A percentile compares a stretch with the other conserved stretches of the same genome.
These are phyloP conservation scores for Melampsora occidentalis DNA, from an alignment of 1,284 basidiomycete genomes.

Conservation along the genomic window DNA sequence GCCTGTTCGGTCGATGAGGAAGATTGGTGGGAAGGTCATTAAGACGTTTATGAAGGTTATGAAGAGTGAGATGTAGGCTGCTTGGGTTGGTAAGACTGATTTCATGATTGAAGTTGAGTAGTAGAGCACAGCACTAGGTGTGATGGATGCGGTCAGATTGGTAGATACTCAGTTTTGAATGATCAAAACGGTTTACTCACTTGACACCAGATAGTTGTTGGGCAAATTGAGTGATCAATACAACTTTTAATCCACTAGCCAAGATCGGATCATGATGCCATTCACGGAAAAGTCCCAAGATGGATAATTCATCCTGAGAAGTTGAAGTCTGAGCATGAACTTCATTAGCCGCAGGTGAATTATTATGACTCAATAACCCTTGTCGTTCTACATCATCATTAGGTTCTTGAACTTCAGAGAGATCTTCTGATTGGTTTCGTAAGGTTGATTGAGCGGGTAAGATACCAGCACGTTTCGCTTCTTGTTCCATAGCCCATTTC, in stretches of 20 bases:
- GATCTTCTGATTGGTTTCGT: background rate
- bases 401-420: background rate
- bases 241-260: slow-evolving; percentile 10
- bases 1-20: slow-evolving; percentile 68
- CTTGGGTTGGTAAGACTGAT: slow-evolving; percentile 70
- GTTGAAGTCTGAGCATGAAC: background rate
- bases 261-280: slow-evolving; percentile 31
- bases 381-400: slow-evolving; percentile 9
- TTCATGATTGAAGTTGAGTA: slow-evolving; percentile 83
- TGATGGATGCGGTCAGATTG: background rate
- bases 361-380: background rate
- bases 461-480: background rate
- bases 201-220: slow-evolving; percentile 44
- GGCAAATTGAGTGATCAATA: slow-evolving; percentile 37
- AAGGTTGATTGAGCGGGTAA: background rate
- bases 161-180: background rate
- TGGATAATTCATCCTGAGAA: background rate
- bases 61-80: slow-evolving; percentile 71
- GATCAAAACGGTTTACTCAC: background rate
- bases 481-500: slow-evolving; percentile 18
- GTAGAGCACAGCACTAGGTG: slow-evolving; percentile 68
- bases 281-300: background rate
- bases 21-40: slow-evolving; percentile 76
- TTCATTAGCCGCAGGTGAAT: background rate
- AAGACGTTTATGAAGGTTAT: slow-evolving; percentile 67